A percentile compares a stretch with the other conserved stretches of the same genome.
These are phyloP conservation scores for Mortierella sp. DNA, from an alignment of 371 early-diverging fungal species.

Conservation along the genomic window DNA sequence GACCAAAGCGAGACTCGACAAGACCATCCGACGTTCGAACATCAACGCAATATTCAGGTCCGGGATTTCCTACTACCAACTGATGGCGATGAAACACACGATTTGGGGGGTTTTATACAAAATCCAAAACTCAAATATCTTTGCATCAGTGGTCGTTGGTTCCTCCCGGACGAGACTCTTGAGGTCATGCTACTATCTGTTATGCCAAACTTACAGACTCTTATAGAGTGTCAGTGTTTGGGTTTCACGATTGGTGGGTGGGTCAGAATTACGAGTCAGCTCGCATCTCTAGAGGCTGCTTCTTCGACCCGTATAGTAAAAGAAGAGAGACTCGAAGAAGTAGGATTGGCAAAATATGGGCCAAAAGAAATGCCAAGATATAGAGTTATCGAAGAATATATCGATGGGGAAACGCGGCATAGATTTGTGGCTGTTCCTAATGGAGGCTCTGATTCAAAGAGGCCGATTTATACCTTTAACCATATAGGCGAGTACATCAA, in stretches of 20 bases:
- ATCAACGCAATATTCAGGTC: constrained; percentile 1
- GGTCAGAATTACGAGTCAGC: constrained; percentile 12
- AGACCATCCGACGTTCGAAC: background rate
- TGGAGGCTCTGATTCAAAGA: no score
- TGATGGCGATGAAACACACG: background rate
- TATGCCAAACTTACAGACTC: constrained; percentile 13
- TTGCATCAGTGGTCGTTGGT: constrained; percentile 17
- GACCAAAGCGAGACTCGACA: background rate
- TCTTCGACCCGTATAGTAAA: background rate
- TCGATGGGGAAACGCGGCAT: background rate
- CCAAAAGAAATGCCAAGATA: background rate
- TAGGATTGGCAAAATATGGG: no score
- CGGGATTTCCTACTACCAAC: background rate
- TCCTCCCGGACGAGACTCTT: constrained; percentile 11
- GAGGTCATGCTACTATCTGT: constrained; percentile 3
- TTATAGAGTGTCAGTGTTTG: constrained; percentile 15
- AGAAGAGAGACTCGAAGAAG: background rate
- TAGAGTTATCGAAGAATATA: background rate
- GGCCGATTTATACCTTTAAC: no score
- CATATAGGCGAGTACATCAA: no score
- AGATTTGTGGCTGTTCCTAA: no score
- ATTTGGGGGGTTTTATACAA: background rate
- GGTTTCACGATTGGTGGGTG: constrained; percentile 11
- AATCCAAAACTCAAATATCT: constrained; percentile 8
- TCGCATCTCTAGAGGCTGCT: background rate